Percentiles rank a stretch among this genome's conserved stretches.
These are phyloP conservation scores for Paramecium tetraurelia DNA, from an alignment of 73 alveolate species.

Conservation along the genomic window DNA sequence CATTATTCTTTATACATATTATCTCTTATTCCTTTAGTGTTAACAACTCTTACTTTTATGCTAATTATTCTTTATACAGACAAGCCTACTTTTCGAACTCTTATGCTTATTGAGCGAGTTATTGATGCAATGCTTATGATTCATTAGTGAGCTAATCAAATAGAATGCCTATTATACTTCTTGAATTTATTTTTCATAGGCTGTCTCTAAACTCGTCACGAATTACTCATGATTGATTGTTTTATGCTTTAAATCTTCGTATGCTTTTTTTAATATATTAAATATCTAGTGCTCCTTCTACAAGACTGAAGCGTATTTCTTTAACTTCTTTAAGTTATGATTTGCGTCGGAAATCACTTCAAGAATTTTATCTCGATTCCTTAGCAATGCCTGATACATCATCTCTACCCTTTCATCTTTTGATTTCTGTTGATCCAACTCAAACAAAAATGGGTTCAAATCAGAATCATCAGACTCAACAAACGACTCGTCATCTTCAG, in stretches of 20 bases:
- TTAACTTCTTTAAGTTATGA: background rate
- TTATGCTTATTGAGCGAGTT: background rate
- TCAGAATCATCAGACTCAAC: conserved; percentile 39
- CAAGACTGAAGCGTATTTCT: background rate
- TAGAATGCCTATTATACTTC: background rate
- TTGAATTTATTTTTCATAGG: conserved; percentile 2
- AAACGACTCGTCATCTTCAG: conserved; percentile 31
- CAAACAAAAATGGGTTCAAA: conserved; percentile 23
- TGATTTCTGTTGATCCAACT: background rate
- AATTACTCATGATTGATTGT: conserved; percentile 23
- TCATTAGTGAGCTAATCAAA: background rate
- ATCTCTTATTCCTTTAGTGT: background rate
- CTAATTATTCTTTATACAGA: background rate
- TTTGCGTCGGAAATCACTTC: conserved; percentile 13
- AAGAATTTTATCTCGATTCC: background rate
- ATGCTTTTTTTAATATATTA: conserved; percentile 4
- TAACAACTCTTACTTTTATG: background rate
- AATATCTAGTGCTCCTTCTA: conserved; percentile 14
- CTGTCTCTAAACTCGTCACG: background rate
- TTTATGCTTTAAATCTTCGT: conserved; percentile 28
- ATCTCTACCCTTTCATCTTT: background rate
- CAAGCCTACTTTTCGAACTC: background rate
- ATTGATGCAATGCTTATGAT: background rate
- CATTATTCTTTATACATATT: background rate
- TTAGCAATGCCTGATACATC: background rate